Evolutionary conservation across 192 early-diverging fungal genomes (phyloP).

Genomic region (Podila clonocystis): DNA sequence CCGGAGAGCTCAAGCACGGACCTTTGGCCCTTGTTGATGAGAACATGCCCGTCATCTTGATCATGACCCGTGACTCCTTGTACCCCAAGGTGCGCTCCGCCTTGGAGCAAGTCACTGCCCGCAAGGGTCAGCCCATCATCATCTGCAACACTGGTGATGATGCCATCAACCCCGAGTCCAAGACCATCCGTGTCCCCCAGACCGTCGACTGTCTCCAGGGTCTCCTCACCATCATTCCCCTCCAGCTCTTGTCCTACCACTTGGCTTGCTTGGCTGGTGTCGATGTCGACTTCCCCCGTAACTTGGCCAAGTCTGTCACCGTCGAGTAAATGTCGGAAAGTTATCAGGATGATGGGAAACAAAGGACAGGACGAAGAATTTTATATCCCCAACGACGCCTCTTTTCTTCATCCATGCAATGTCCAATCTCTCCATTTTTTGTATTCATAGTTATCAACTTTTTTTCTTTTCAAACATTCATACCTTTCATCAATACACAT

Average conservation of each 20-base stretch:
- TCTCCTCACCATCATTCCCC: constrained; percentile 92
- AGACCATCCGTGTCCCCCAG: constrained; percentile 87
- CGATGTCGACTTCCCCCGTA: constrained; percentile 97
- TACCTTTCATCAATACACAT: not conserved
- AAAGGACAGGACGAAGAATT: not conserved
- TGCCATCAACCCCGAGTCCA: constrained; percentile 74
- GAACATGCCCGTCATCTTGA: constrained; percentile 96
- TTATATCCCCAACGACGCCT: not conserved
- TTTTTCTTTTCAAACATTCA: not conserved
- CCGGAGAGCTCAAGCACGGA: constrained; percentile 99
- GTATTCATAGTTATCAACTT: constrained; percentile 1
- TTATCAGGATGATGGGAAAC: not conserved
- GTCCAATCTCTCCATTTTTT: not conserved
- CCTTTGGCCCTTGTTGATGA: constrained; percentile 97
- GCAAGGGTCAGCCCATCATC: constrained; percentile 95
- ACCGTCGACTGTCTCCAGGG: constrained; percentile 92
- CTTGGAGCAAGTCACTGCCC: constrained; percentile 95
- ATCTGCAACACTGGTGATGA: constrained; percentile 94
- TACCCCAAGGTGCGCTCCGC: constrained; percentile 94
- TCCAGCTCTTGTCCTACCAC: constrained; percentile 98
- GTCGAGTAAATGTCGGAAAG: constrained; percentile 22
- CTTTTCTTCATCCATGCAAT: not conserved
- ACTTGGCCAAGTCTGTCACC: constrained; percentile 82
- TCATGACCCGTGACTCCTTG: constrained; percentile 97
- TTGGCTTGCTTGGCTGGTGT: constrained; percentile 92